Conservation (phyloP, 305 asterid genomes). For the Fraxinus velutina region DNA sequence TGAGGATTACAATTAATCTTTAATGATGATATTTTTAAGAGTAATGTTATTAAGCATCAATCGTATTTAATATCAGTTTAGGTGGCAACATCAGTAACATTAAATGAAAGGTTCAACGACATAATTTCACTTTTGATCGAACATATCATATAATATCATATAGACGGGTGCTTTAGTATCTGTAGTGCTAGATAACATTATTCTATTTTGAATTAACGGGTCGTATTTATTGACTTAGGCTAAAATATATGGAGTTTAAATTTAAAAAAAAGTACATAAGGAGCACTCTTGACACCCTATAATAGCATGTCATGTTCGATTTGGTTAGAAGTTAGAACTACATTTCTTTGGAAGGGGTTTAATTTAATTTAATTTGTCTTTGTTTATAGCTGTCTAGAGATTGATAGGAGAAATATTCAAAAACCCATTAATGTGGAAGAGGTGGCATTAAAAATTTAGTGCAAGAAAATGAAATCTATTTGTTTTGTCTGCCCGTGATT, state of each 20-base stretch:
- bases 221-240: not conserved
- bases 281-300: not conserved
- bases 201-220: not conserved
- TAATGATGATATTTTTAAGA: not conserved
- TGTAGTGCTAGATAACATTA: too few relatives aligned
- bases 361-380: not conserved
- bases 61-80: too few relatives aligned
- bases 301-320: not conserved
- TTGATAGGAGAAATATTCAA: not conserved
- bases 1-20: not conserved
- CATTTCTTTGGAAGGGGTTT: slow-evolving; percentile 1
- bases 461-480: not conserved
- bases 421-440: slow-evolving; percentile 11
- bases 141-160: too few relatives aligned
- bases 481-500: slow-evolving; percentile 23
- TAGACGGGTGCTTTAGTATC: too few relatives aligned
- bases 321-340: not conserved
- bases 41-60: too few relatives aligned
- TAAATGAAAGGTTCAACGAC: too few relatives aligned
- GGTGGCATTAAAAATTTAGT: not conserved
- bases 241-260: not conserved
- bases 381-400: not conserved
- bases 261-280: not conserved
- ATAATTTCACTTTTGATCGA: too few relatives aligned
- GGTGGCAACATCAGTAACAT: too few relatives aligned